Base-by-base conservation (phyloP, 2,329 filamentous ascomycete species). In the Plenodomus tracheiphilus region DNA sequence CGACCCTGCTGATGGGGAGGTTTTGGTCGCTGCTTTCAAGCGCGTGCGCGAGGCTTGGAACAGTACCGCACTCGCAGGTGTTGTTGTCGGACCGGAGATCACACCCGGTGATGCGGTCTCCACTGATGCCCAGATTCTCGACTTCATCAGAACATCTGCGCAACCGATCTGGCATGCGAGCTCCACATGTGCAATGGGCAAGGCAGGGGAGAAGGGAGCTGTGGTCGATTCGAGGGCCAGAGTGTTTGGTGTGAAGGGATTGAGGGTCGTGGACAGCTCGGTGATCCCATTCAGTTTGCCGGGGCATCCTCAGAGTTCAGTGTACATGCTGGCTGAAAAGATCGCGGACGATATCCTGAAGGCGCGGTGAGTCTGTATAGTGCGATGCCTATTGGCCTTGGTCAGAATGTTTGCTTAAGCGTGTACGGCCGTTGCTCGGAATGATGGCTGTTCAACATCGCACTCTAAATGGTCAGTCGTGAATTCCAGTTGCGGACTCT, bases 241-340 rank as follows among this genome's bases (percentile, higher is more conserved):
- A 18, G 71, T 74, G 2, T 65, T 67, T 46, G 70, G 70, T 2
- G 66, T 72, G 4, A 52, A 64, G n/a, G 55, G 60, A 3, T 41
- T 74, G 44, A 51, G 72, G 21, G 66, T 74, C 0, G 66, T 73
- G 3, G 70, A 74, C 53, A 64, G 64, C 2, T 60, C 55, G 9
- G 55, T 58, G 15, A 59, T 71, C n/a, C 64, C 70, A 0, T 65
- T 73, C 19, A 59, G 65, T 45, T 53, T 66, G 17, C 71, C 71
- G 4, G 71, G 72, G 4, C 69, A 72, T 58, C 65, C 69, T 4
- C 63, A 66, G 43, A 54, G 51, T 37, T 54, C 58, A 1, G 39
- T 67, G 2, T 68, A 57, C 41, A 56, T 52, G 54, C 32, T 60
- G 6, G 54, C 56, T 0, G 59, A 62, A 41, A 62, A 61, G 42